Base-by-base conservation (phyloP, 805 yeast species). In the Saturnispora sanitii region DNA sequence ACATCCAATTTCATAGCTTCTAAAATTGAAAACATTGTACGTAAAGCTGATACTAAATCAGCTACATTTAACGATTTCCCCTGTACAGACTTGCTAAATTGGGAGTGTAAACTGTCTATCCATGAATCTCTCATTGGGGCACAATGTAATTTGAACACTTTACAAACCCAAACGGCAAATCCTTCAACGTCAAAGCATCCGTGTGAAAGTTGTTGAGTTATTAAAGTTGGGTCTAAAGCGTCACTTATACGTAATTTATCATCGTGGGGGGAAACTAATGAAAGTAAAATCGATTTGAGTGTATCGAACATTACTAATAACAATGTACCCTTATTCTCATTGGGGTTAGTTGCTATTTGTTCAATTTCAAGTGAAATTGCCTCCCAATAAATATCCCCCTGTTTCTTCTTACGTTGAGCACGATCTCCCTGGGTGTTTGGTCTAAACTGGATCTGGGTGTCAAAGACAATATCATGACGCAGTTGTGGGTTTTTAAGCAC, bases 1-100 rank as follows among this genome's bases (percentile, higher is more conserved):
- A 87, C 92, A 55, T 90, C 96, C 46, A 88, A 67, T 58, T 88
- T 90, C 94, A 88, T 87, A 9, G 94, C 90, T 59, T 88, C 96
- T 47, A 90, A 66, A 43, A 90, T 81, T 44, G 82, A 79, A 55
- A 88, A 85, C 7, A 84, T 71, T 58, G 79, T 72, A 42, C 87
- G 70, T 40, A 90, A 64, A 1, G 94, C 96, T 26, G 77, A 84
- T 23, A 84, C 82, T 31, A 87, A 64, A 46, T 68, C 66, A 4
- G 62, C 46, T 4, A 71, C 47, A 33, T 32, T n/a, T n/a, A n/a
- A n/a, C 19, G 17, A 25, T 17, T 8, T 13, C n/a, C 18, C 19
- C 28, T 7, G 11, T 13, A 12, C 6, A 6, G 16, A 6, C 7
- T 11, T 37, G 13, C 21, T 38, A 52, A 46, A 41, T 18, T 32